Conservation (phyloP, 306 rosid genomes). For the Carpinus fangiana region DNA sequence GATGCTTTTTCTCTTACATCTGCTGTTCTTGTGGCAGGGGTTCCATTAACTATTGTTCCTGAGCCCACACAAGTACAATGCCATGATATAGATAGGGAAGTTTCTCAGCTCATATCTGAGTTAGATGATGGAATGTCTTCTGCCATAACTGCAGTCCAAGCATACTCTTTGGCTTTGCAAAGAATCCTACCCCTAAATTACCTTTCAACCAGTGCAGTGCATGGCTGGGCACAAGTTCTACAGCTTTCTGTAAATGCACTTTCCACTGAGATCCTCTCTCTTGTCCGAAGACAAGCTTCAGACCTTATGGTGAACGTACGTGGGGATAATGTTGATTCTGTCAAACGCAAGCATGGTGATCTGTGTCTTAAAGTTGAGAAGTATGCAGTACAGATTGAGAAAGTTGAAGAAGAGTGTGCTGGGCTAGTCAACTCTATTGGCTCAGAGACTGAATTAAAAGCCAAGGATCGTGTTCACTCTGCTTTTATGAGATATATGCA, state of each 20-base stretch:
- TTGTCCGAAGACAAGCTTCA: constrained; percentile 86
- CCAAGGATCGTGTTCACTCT: constrained; percentile 74
- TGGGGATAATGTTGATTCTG: constrained; percentile 55
- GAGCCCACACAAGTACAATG: constrained; percentile 97
- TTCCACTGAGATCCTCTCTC: constrained; percentile 78
- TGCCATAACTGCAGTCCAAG: constrained; percentile 60
- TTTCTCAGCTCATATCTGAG: constrained; percentile 69
- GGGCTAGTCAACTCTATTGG: constrained; percentile 68
- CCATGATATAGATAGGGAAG: constrained; percentile 88
- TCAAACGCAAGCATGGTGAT: constrained; percentile 59
- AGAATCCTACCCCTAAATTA: constrained; percentile 85
- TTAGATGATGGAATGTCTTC: constrained; percentile 77
- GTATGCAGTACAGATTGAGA: constrained; percentile 68
- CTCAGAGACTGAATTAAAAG: constrained; percentile 67
- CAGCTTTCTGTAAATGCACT: constrained; percentile 65
- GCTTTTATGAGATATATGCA: constrained; percentile 74
- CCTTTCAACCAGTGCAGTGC: constrained; percentile 79
- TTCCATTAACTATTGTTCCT: constrained; percentile 96
- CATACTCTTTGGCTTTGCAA: constrained; percentile 84
- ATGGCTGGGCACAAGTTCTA: constrained; percentile 91
- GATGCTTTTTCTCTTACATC: constrained; percentile 81
- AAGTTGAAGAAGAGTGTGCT: constrained; percentile 65
- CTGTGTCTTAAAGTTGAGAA: constrained; percentile 66
- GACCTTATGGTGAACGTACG: constrained; percentile 62
- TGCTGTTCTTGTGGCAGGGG: constrained; percentile 82